Base-by-base conservation (phyloP, 306 rosid genomes). In the Prinsepia uniflora region DNA sequence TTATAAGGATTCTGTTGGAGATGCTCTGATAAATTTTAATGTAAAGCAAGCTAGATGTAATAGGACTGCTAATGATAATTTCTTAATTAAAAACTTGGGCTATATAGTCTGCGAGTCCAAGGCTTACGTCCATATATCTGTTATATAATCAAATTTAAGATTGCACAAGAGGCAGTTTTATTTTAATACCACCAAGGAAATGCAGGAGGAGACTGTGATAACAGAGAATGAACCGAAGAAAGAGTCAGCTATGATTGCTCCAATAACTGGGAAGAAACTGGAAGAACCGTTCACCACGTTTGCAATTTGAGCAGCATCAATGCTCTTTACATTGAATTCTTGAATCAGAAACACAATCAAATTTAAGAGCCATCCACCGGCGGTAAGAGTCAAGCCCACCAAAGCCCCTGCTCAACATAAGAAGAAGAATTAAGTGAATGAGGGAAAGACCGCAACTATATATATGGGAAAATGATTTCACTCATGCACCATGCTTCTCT, bases 201-300 rank as follows among this genome's bases (percentile, higher is more conserved):
- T 64, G n/a, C 57, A 57, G 10, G 76, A 66, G 19, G 83, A 79
- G 36, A 79, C 20, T n/a, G 72, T 47, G 53, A 43, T 63, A 9
- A 88, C 87, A 7, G 79, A 49, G 74, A 81, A 85, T 52, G 86
- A 83, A 39, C 85, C 84, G 2, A 70, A 60, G 80, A 81, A 81
- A 61, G 90, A 77, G 75, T 88, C 90, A 20, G 93, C 88, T 1
- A 85, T 18, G 50, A 88, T 56, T 6, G 93, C 93, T 2, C 76
- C 87, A 56, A 83, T 2, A 58, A 88, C 9, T 2, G 93, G 90
- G 45, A 84, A 72, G 0, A 88, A 64, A 59, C 2, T 18, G 5
- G 50, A 3, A 76, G 76, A 68, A 56, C 90, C 90, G 13, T 13
- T 54, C 0, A 75, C 57, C 1, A 88, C 68, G 30, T 88, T 85